Evolutionary conservation across 2,329 filamentous ascomycete species (phyloP).

Genomic region (Alternaria brassicicola): DNA sequence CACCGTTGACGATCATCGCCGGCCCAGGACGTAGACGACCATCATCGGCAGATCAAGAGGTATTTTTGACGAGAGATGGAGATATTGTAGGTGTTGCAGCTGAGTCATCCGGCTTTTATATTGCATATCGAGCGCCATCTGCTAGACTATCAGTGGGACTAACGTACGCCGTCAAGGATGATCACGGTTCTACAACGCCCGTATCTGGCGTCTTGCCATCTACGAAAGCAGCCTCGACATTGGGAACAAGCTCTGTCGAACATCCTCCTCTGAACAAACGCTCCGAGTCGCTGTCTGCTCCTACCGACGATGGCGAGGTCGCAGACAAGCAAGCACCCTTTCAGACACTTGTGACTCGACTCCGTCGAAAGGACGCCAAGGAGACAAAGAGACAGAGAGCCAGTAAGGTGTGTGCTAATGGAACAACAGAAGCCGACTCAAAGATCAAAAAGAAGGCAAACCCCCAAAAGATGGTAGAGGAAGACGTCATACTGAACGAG

Average conservation of each 20-base stretch:
- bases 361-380: not conserved
- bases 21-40: no score
- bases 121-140: not conserved
- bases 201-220: not conserved
- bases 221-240: not conserved
- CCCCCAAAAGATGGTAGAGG: fast-evolving
- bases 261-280: not conserved
- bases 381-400: not conserved
- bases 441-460: no score
- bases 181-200: not conserved
- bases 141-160: not conserved
- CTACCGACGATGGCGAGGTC: not conserved
- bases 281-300: not conserved
- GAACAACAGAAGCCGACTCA: not conserved
- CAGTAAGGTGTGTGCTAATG: not conserved
- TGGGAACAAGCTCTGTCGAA: not conserved
- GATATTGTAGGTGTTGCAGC: not conserved
- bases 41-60: not conserved
- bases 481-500: not conserved
- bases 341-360: not conserved
- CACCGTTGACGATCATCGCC: not conserved
- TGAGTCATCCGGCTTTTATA: not conserved
- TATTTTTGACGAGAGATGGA: not conserved
- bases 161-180: not conserved
- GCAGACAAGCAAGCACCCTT: not conserved